Conservation (phyloP, 192 early-diverging fungal species). For the Gonapodya prolifera region DNA sequence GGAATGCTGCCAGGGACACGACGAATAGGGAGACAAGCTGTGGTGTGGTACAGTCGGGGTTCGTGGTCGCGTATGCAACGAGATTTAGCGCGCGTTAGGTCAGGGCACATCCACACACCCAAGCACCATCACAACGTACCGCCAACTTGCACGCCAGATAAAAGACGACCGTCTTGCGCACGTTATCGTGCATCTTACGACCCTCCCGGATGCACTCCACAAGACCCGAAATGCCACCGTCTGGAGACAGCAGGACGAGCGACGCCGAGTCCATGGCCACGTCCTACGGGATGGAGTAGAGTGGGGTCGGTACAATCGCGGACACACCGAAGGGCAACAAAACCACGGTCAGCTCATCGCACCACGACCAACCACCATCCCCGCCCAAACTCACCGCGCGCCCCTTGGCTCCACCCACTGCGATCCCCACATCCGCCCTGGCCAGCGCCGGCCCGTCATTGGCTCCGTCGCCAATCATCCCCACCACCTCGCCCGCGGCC, state of each 20-base stretch:
- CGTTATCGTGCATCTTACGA: neutral
- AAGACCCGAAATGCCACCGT: neutral
- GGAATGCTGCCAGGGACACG: neutral
- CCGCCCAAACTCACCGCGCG: neutral
- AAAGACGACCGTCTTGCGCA: neutral
- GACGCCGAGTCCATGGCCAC: slow-evolving; percentile 1
- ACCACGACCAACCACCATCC: too few relatives aligned
- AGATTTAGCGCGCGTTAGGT: too few relatives aligned
- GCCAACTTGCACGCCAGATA: slow-evolving; percentile 4
- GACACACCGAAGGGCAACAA: neutral
- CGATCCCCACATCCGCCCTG: slow-evolving; percentile 77
- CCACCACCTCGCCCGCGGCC: neutral
- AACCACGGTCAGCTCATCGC: too few relatives aligned
- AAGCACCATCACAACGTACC: too few relatives aligned
- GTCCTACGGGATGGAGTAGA: neutral
- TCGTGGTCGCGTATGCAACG: too few relatives aligned
- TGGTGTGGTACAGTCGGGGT: too few relatives aligned
- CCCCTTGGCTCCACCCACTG: slow-evolving; percentile 70
- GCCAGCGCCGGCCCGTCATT: slow-evolving; percentile 89
- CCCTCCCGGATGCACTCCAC: neutral
- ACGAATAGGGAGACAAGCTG: neutral
- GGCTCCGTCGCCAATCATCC: slow-evolving; percentile 75
- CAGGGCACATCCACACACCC: too few relatives aligned
- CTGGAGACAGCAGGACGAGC: neutral
- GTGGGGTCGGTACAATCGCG: neutral